Percentiles rank a stretch among this genome's conserved stretches.
Evolutionary conservation across 2,329 filamentous ascomycete species (phyloP).

Genomic region (Phaeosphaeriaceae sp.): DNA sequence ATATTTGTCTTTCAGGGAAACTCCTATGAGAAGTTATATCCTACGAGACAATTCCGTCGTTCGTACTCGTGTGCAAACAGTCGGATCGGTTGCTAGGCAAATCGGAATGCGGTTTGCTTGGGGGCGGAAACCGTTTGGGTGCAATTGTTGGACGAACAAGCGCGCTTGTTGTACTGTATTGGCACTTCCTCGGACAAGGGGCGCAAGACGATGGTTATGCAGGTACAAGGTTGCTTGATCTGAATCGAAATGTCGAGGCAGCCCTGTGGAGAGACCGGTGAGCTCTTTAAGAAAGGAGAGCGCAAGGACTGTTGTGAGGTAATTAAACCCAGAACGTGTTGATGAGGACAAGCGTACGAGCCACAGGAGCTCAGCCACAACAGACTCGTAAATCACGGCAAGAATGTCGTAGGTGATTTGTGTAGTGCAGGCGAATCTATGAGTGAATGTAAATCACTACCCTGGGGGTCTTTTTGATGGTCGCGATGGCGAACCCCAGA

Average conservation of each 20-base stretch:
- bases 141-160: conserved; percentile 17
- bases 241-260: not conserved
- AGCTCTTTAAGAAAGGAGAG: conserved; percentile 12
- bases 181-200: conserved; percentile 4
- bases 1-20: not conserved
- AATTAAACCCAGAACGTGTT: conserved; percentile 15
- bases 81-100: conserved; percentile 2
- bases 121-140: conserved; percentile 17
- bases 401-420: conserved; percentile 5
- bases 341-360: not conserved
- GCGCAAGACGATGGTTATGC: conserved; percentile 7
- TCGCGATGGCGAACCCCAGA: conserved; percentile 3
- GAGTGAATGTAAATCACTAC: conserved; percentile 14
- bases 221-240: conserved; percentile 6
- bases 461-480: not conserved
- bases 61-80: conserved; percentile 3
- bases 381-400: not conserved
- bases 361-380: conserved; percentile 2
- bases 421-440: conserved; percentile 13
- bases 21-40: not conserved
- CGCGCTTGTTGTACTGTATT: conserved; percentile 16
- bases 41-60: conserved; percentile 1
- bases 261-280: not conserved
- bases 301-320: conserved; percentile 7
- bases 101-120: conserved; percentile 12